Evolutionary conservation across 2,329 filamentous ascomycete species (phyloP).

Genomic region (Botryotinia globosa): DNA sequence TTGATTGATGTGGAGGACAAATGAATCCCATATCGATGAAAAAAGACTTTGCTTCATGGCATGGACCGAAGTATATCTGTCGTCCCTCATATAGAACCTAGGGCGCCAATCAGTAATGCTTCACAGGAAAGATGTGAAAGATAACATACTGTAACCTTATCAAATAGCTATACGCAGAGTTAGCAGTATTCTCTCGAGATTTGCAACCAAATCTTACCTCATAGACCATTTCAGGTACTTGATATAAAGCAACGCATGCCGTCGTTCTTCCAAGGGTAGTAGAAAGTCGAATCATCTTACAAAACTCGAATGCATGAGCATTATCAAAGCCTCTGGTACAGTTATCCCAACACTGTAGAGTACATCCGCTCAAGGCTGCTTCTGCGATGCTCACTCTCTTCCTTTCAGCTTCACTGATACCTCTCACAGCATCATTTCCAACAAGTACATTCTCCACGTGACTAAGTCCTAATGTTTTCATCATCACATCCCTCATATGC

Average conservation of each 20-base stretch:
- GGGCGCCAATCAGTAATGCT: background rate
- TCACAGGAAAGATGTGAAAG: background rate
- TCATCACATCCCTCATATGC: constrained; percentile 52
- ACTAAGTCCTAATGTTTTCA: constrained; percentile 68
- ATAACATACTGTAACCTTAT: constrained; percentile 51
- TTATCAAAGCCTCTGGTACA: constrained; percentile 73
- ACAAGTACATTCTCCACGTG: constrained; percentile 71
- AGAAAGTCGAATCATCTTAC: constrained; percentile 60
- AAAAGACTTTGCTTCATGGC: constrained; percentile 62
- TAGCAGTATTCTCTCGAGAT: background rate
- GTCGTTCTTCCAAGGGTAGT: constrained; percentile 63
- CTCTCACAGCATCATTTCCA: constrained; percentile 66
- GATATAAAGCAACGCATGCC: constrained; percentile 67
- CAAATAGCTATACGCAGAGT: constrained; percentile 48
- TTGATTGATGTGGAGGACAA: constrained; percentile 57
- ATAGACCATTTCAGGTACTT: constrained; percentile 67
- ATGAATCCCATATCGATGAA: constrained; percentile 71
- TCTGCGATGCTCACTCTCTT: constrained; percentile 79
- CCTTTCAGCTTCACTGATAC: constrained; percentile 75
- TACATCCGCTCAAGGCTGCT: constrained; percentile 71
- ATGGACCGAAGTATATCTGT: constrained; percentile 68
- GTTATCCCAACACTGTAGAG: constrained; percentile 70
- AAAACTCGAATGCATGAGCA: constrained; percentile 70
- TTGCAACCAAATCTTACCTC: constrained; percentile 45
- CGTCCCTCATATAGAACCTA: constrained; percentile 64